Base-by-base conservation (phyloP, 1,284 basidiomycete genomes). In the Moesziomyces sp. region DNA sequence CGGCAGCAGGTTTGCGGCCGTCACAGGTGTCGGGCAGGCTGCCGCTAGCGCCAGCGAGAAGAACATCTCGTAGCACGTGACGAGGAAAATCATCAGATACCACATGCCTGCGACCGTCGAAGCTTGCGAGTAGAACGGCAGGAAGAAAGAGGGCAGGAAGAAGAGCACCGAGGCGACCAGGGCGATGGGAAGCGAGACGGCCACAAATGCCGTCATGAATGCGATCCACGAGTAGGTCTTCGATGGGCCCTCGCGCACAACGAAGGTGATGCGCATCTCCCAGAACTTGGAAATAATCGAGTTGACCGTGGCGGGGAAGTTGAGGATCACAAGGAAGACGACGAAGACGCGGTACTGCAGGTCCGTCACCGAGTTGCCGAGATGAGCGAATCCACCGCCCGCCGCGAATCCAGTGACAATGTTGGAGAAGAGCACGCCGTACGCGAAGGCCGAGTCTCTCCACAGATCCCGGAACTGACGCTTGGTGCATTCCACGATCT, bases 401-500 rank as follows among this genome's bases (percentile, higher is more conserved):
- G 70, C 69, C 14, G 73, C 61, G 69, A 84, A 75, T 46, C 83
- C 85, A 7, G 84, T 82, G 33, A 85, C 63, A 14, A 84, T 76
- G 67, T 84, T 83, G 11, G 86, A 84, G 50, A 85, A 85, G 26
- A 93, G 78, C 85, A 94, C 93, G 30, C 91, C 89, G 84, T 91
- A 87, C 58, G 94, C 85, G 80, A 93, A 95, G 0, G 88, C 89
- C 3, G 92, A 90, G 64, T 89, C 87, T 19, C 90, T 85, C 88
- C 88, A 90, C 70, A 88, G 87, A 61, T 87, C 86, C 56, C 87
- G 83, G 68, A 88, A 87, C 38, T 89, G 87, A 19, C 91, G 87
- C 62, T 83, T 83, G 4, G 87, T 76, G n/a, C 90, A 86, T 56
- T 87, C 85, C 48, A 78, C 78, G n/a, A 87, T 82, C 80, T 91